Conservation (phyloP, 495 filamentous ascomycete species). For the Neurospora discreta region DNA sequence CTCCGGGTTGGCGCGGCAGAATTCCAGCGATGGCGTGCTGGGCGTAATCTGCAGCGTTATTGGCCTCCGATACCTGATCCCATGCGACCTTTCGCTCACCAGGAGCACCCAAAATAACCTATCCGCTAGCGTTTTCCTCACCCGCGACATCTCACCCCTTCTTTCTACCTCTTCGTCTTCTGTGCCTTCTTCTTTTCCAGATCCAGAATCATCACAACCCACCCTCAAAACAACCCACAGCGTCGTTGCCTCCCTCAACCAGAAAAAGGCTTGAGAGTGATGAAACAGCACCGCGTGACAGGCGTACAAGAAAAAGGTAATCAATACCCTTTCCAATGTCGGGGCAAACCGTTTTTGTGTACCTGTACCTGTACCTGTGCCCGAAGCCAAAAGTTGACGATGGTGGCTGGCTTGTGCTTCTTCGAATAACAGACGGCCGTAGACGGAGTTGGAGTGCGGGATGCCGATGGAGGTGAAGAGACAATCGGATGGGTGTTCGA, state of each 20-base stretch:
- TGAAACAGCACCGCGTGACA: conserved; percentile 56
- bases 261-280: conserved; percentile 50
- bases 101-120: conserved; percentile 54
- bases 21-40: conserved; percentile 14
- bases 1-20: conserved; percentile 24
- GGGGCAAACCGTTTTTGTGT: conserved; percentile 20
- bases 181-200: conserved; percentile 16
- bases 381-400: background rate
- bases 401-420: conserved; percentile 15
- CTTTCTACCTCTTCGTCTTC: conserved; percentile 9
- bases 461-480: conserved; percentile 1
- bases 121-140: conserved; percentile 2
- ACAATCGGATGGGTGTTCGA: conserved; percentile 15
- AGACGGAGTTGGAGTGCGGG: conserved; percentile 14
- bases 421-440: conserved; percentile 21
- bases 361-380: background rate
- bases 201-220: conserved; percentile 2
- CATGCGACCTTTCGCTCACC: conserved; percentile 57
- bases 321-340: conserved; percentile 48
- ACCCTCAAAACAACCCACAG: conserved; percentile 31
- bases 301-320: conserved; percentile 62
- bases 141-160: conserved; percentile 4
- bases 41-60: conserved; percentile 47
- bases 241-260: conserved; percentile 51
- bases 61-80: conserved; percentile 58